A percentile compares a stretch with the other conserved stretches of the same genome.
phyloP scores from a whole-genome alignment of 2,329 filamentous ascomycete species.

The Fusarium incarnatum region DNA sequence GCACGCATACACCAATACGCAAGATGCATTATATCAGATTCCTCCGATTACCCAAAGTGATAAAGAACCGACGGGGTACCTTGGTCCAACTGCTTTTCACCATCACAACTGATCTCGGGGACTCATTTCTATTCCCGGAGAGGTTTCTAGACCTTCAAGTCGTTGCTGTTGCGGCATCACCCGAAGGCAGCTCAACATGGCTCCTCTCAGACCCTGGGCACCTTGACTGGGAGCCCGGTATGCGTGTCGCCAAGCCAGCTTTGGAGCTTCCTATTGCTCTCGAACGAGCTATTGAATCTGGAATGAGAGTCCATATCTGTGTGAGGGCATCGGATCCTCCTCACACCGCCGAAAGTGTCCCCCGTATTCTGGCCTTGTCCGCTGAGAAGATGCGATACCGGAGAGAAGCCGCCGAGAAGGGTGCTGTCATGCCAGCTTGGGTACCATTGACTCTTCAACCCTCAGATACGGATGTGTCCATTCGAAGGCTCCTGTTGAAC shows the following conservation, averaged over 20 bases:
- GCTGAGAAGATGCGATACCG: constrained; percentile 34
- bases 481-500: constrained; percentile 48
- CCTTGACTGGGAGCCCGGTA: constrained; percentile 50
- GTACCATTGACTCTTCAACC: constrained; percentile 48
- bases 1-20: constrained; percentile 1
- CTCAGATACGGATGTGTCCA: constrained; percentile 43
- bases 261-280: constrained; percentile 47
- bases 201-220: constrained; percentile 44
- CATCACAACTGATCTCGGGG: constrained; percentile 69
- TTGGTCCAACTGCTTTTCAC: constrained; percentile 61
- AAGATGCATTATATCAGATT: constrained; percentile 70
- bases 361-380: constrained; percentile 44
- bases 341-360: constrained; percentile 45
- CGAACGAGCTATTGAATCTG: constrained; percentile 42
- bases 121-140: constrained; percentile 63
- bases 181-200: constrained; percentile 39
- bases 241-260: constrained; percentile 55
- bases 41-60: constrained; percentile 60
- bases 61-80: constrained; percentile 42
- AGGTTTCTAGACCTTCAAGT: constrained; percentile 58
- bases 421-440: constrained; percentile 60
- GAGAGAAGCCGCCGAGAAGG: constrained; percentile 40
- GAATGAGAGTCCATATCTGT: constrained; percentile 46
- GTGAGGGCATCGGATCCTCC: constrained; percentile 43
- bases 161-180: constrained; percentile 45